These are phyloP conservation scores for Sporobolomyces roseus DNA, from an alignment of 768 basidiomycete genomes.

Conservation along the genomic window DNA sequence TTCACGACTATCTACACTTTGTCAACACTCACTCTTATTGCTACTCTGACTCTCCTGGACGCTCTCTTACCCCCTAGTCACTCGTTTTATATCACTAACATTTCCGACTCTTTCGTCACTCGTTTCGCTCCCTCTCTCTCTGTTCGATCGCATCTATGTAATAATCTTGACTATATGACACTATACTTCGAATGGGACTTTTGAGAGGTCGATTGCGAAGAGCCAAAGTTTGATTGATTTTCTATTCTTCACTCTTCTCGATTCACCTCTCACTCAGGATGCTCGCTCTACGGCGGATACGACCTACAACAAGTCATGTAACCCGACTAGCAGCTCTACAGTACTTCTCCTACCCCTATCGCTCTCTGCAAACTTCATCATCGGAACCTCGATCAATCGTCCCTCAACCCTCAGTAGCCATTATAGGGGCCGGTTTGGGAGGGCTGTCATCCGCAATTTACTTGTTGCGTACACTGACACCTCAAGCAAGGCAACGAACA, in stretches of 20 bases:
- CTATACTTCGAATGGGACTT: too few relatives aligned
- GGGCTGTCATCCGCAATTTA: slow-evolving; percentile 79
- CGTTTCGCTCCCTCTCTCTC: too few relatives aligned
- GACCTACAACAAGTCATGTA: neutral
- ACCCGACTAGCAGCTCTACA: neutral
- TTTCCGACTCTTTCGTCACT: neutral
- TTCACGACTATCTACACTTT: neutral
- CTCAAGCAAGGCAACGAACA: slow-evolving; percentile 50
- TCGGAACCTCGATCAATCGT: too few relatives aligned
- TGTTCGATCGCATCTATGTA: too few relatives aligned
- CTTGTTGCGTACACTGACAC: slow-evolving; percentile 60
- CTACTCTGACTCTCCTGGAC: too few relatives aligned
- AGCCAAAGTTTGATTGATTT: too few relatives aligned
- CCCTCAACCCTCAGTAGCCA: slow-evolving; percentile 52
- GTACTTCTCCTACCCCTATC: neutral
- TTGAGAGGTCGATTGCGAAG: too few relatives aligned
- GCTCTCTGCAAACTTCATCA: neutral
- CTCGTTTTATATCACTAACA: neutral
- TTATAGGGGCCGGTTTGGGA: slow-evolving; percentile 75
- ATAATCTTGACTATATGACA: too few relatives aligned
- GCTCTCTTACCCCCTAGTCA: neutral
- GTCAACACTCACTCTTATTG: too few relatives aligned
- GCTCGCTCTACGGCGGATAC: neutral
- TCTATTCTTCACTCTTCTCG: neutral
- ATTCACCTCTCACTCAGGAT: neutral